Conservation (phyloP, 2,329 filamentous ascomycete genomes). For the Orbilia brochopaga region DNA sequence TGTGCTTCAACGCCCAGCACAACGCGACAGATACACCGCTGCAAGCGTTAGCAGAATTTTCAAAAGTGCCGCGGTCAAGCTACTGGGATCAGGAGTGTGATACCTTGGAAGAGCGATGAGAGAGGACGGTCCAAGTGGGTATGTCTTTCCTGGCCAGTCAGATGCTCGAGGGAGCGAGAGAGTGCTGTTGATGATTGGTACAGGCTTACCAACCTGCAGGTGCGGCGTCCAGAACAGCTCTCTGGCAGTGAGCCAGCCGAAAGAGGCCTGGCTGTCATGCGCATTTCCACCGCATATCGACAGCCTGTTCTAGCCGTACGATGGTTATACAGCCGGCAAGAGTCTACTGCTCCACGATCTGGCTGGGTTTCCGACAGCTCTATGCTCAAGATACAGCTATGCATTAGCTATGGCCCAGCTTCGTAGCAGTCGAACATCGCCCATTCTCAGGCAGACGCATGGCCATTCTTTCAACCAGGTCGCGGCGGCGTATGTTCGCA, state of each 20-base stretch:
- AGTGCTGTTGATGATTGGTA: too few relatives aligned
- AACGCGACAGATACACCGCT: slow-evolving; percentile 15
- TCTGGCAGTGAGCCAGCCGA: not conserved
- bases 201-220: not conserved
- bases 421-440: not conserved
- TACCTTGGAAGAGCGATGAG: too few relatives aligned
- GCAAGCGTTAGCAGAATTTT: not conserved
- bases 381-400: not conserved
- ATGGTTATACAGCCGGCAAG: too few relatives aligned
- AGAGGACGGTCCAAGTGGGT: too few relatives aligned
- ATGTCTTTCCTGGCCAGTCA: too few relatives aligned
- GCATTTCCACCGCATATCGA: not conserved
- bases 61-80: too few relatives aligned
- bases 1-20: slow-evolving; percentile 12
- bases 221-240: not conserved
- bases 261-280: not conserved
- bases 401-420: not conserved
- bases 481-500: not conserved
- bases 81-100: too few relatives aligned
- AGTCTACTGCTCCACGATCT: too few relatives aligned
- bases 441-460: not conserved
- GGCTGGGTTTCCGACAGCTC: too few relatives aligned
- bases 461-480: not conserved
- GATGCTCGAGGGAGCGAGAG: too few relatives aligned
- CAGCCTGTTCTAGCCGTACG: too few relatives aligned